A percentile compares a stretch with the other conserved stretches of the same genome.
Conservation (phyloP, 2,329 filamentous ascomycete species). For the Microdochium trichocladiopsis region DNA sequence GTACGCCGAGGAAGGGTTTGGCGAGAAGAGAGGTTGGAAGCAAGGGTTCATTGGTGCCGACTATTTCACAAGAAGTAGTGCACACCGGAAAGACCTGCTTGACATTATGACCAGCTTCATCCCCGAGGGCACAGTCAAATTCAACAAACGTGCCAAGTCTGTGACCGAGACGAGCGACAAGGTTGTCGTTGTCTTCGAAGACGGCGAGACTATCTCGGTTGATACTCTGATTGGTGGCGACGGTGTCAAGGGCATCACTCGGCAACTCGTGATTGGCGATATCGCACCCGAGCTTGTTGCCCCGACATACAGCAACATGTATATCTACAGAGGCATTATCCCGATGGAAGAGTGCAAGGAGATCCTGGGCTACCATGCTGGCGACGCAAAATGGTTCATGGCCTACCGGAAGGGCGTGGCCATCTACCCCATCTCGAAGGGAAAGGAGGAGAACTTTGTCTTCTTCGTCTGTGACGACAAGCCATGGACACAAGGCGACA, state of each 20-base stretch:
- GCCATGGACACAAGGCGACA: constrained; percentile 12
- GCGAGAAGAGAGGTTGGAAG: constrained; percentile 25
- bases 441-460: constrained; percentile 16
- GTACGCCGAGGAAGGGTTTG: constrained; percentile 29
- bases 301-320: constrained; percentile 19
- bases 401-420: constrained; percentile 11
- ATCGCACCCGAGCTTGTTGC: constrained; percentile 14
- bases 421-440: constrained; percentile 17
- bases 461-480: constrained; percentile 11
- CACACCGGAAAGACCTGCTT: constrained; percentile 32
- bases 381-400: constrained; percentile 20
- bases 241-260: constrained; percentile 16
- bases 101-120: constrained; percentile 30
- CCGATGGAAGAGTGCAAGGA: constrained; percentile 16
- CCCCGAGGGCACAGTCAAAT: constrained; percentile 14
- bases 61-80: constrained; percentile 29
- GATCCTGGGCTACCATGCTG: constrained; percentile 16
- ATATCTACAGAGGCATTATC: constrained; percentile 20
- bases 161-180: constrained; percentile 13
- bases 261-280: constrained; percentile 13
- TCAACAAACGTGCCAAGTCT: constrained; percentile 13
- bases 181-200: constrained; percentile 13
- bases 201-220: constrained; percentile 9
- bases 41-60: constrained; percentile 25
- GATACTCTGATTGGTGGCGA: constrained; percentile 18